Conservation (phyloP, 2,329 filamentous ascomycete genomes). For the Trichoderma sp. region DNA sequence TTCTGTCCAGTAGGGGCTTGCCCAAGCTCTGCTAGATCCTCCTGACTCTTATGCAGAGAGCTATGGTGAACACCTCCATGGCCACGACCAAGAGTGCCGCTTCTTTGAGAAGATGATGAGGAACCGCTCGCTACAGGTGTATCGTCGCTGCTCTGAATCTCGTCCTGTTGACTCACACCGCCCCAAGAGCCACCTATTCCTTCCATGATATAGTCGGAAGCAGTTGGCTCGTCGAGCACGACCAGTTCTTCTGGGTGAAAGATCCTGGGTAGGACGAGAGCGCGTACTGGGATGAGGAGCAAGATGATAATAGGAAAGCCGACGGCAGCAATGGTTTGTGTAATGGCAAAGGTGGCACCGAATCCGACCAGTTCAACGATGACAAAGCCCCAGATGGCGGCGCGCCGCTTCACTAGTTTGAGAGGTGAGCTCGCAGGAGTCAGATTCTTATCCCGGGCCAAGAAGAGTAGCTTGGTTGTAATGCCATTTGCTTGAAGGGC, state of each 20-base stretch:
- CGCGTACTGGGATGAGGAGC: slow-evolving; percentile 65
- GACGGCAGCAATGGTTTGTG: slow-evolving; percentile 79
- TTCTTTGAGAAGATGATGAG: slow-evolving; percentile 3
- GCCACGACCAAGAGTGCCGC: slow-evolving; percentile 19
- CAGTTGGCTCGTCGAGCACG: slow-evolving; percentile 70
- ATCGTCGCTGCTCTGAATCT: slow-evolving; percentile 26
- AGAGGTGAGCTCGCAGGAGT: slow-evolving; percentile 63
- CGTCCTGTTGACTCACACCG: slow-evolving; percentile 30
- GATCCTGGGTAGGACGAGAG: slow-evolving; percentile 62
- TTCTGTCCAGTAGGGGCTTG: slow-evolving; percentile 33
- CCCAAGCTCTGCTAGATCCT: slow-evolving; percentile 40
- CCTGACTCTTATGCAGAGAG: slow-evolving; percentile 35
- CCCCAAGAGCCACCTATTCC: slow-evolving; percentile 67
- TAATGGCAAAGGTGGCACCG: slow-evolving; percentile 78
- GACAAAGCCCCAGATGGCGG: slow-evolving; percentile 72
- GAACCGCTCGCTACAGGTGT: slow-evolving; percentile 22
- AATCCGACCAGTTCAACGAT: slow-evolving; percentile 68
- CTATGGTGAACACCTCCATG: slow-evolving; percentile 33
- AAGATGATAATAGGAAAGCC: slow-evolving; percentile 78
- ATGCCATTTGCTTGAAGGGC: slow-evolving; percentile 77
- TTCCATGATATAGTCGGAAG: slow-evolving; percentile 75
- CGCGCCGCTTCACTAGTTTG: slow-evolving; percentile 58
- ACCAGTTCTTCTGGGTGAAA: slow-evolving; percentile 63
- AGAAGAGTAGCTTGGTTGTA: slow-evolving; percentile 71
- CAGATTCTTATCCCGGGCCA: slow-evolving; percentile 64